Evolutionary conservation across 306 rosid species (phyloP), one percentile per base, ranked within the genome.

Genomic region (Prunus padus): DNA sequence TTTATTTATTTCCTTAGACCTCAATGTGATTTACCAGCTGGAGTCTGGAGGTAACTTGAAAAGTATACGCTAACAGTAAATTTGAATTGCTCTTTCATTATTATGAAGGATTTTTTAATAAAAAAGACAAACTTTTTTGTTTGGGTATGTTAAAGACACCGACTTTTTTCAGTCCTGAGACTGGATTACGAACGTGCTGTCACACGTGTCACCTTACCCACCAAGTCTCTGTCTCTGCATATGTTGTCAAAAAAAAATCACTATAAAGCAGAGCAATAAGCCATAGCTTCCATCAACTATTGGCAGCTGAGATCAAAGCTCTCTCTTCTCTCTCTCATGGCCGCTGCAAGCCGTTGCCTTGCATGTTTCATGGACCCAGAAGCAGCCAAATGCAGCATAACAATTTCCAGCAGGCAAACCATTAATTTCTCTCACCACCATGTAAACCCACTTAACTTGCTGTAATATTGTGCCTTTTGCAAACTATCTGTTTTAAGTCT

Each of bases 321-420:
- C 63, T 45, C 46, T 66, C 44, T 8, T 77, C 30, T 59, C 37
- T 51, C 11, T 22, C 33, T 8, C 44, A 82, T 82, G 86, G 80
- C 82, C 18, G 10, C 54, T 19, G 33, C 73, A 1, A 30, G 83
- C 57, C 80, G 67, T 42, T 65, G 69, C 45, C 65, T 77, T 66
- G 44, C 79, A 16, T 79, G 82, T 70, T 77, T 84, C 65, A 46
- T 47, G 63, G 69, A 71, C 60, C 37, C 77, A 4, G 76, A 66
- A 30, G 55, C 77, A 33, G 52, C 70, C 63, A 82, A 82, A 65
- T 46, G 80, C 84, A 63, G 67, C 69, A 30, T 51, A 10, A 65
- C 75, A 7, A 18, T 23, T 20, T 65, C 82, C 45, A 63, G 64
- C 42, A 67, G 63, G 51, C 49, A 49, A 50, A 74, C 82, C 26